Evolutionary conservation across 1,139 yeast species (phyloP), one percentile per base, ranked within the genome.

Genomic region (Protomyces gravidus): DNA sequence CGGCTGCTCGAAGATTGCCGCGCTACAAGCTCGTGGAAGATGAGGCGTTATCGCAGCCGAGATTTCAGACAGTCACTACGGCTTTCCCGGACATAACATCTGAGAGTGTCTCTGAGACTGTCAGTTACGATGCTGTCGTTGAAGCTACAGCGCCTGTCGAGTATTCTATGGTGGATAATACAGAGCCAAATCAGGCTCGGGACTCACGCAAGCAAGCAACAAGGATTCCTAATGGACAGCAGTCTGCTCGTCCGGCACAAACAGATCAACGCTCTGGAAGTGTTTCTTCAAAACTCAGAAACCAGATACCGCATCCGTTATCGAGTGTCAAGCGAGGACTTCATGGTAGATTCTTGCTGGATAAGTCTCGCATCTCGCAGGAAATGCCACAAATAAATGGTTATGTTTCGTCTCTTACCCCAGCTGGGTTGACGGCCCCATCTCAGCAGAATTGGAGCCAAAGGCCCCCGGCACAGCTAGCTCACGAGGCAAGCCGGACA

Each of bases 271-370:
- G n/a, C n/a, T n/a, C n/a, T n/a, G n/a, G n/a, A n/a, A n/a, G n/a
- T n/a, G n/a, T n/a, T n/a, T n/a, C n/a, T n/a, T 30, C 17, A 13
- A 30, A 15, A 30, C 15, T 15, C 1, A 13, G 36, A 13, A 30
- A 30, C n/a, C 36, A 30, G 36, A 15, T 30, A 15, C 36, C 36
- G 11, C 13, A 13, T 7, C n/a, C n/a, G 11, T 13, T 15, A 5
- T 30, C 11, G 2, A 15, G 36, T 15, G 49, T 40, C 6, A 39
- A 40, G 19, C 56, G 56, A 40, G 56, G 56, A 15, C 32, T 47
- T 15, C 56, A 51, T 28, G 56, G 56, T 9, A 33, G 56, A 11
- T 42, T 51, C 27, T 27, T 17, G 13, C 45, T 51, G 40, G n/a
- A n/a, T n/a, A n/a, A n/a, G n/a, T n/a, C n/a, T n/a, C n/a, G n/a